Evolutionary conservation across 306 rosid species (phyloP), one percentile per base, ranked within the genome.

Genomic region (Mimosa bimucronata): DNA sequence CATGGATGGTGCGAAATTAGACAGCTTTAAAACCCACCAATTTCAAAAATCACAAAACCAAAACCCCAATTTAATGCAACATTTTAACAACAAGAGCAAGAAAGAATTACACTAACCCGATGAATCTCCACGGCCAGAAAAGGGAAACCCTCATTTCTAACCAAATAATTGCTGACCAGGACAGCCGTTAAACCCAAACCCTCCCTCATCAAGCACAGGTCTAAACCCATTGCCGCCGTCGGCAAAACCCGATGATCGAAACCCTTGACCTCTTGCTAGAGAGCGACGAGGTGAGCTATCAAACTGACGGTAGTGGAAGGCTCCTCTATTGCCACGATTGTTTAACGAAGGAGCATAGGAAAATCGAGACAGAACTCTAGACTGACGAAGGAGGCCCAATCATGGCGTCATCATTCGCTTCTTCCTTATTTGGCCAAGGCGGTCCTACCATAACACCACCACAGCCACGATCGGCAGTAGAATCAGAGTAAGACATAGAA

Each of bases 111-210:
- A 78, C 88, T 66, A 40, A 94, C 97, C 98, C 12, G 97, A 97
- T 25, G 97, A 94, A 37, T 83, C 82, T 42, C 87, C 93, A 0
- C 88, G 89, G 37, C 82, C 89, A 30, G 89, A 83, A 83, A 82
- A 85, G 64, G 95, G 87, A 79, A 86, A 86, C 66, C 89, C 97
- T 57, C 98, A 92, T 78, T 94, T 94, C 86, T 89, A 97, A 18
- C 98, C 92, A 2, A 88, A 84, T 25, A 92, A 79, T 9, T 84
- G 89, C 7, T 87, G 89, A 2, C 84, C 79, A 30, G 80, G 91
- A 48, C 82, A 83, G 77, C 70, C 34, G 71, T 72, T 78, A 26
- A 83, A 84, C 61, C 88, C 92, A 50, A 88, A 87, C 7, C 89
- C 94, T 28, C 88, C 87, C 2, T 79, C 87, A 14, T 71, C 65